Conservation (phyloP, 2,329 filamentous ascomycete genomes). For the Fusarium oligoseptatum region DNA sequence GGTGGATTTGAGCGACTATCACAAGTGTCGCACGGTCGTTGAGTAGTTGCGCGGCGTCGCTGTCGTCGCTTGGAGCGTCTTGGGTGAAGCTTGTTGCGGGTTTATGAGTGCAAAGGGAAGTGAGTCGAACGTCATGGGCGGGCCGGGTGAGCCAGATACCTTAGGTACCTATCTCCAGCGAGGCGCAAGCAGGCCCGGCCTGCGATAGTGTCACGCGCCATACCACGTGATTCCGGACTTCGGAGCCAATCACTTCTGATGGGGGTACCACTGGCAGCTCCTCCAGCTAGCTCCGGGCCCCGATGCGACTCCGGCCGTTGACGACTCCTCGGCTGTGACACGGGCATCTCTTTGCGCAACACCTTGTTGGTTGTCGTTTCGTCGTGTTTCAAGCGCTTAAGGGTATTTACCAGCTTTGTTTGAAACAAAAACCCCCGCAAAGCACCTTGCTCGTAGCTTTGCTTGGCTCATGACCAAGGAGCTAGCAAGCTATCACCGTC, state of each 20-base stretch:
- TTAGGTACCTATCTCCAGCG: slow-evolving; percentile 17
- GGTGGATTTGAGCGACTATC: slow-evolving; percentile 12
- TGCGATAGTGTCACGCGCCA: slow-evolving; percentile 25
- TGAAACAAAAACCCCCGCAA: neutral
- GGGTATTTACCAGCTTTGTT: neutral
- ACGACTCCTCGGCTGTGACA: slow-evolving; percentile 29
- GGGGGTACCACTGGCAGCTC: slow-evolving; percentile 16
- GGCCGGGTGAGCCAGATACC: slow-evolving; percentile 39
- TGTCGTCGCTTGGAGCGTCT: slow-evolving; percentile 8
- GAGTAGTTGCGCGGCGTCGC: slow-evolving; percentile 12
- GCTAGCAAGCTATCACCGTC: slow-evolving; percentile 7
- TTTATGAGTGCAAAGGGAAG: slow-evolving; percentile 35
- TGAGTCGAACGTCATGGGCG: slow-evolving; percentile 40
- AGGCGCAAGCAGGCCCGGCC: slow-evolving; percentile 21
- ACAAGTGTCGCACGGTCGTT: neutral
- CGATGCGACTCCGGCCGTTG: slow-evolving; percentile 33
- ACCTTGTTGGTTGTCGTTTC: neutral
- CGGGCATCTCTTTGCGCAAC: slow-evolving; percentile 22
- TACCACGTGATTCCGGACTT: slow-evolving; percentile 15
- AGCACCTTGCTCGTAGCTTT: neutral
- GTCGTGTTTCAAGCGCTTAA: slow-evolving; percentile 1
- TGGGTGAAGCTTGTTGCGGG: slow-evolving; percentile 29
- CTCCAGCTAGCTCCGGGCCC: slow-evolving; percentile 36
- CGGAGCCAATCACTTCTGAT: slow-evolving; percentile 36
- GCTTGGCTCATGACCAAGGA: neutral